These are phyloP conservation scores for Populus hybrid DNA, from an alignment of 441 rosid species.

Conservation along the genomic window DNA sequence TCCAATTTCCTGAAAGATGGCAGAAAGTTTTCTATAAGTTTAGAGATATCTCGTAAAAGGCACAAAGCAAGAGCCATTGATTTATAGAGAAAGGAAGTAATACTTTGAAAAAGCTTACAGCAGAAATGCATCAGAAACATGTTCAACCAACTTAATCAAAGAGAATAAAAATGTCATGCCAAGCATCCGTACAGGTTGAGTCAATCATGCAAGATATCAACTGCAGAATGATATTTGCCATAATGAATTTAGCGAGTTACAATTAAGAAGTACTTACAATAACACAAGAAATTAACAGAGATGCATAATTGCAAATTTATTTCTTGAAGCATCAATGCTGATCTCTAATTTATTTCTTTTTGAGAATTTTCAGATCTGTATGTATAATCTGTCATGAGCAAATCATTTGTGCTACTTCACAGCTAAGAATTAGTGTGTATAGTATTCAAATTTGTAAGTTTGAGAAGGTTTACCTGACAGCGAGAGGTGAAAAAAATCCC, in stretches of 20 bases:
- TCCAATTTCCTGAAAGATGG: background rate
- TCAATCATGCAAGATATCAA: background rate
- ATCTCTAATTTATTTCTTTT: background rate
- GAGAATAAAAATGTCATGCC: background rate
- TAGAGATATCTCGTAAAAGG: background rate
- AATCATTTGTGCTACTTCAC: background rate
- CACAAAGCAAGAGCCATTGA: background rate
- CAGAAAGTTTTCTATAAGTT: background rate
- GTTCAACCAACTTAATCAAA: background rate
- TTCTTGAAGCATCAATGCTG: background rate
- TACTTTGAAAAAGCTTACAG: background rate
- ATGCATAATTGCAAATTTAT: background rate
- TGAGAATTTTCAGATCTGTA: background rate
- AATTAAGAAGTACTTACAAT: background rate
- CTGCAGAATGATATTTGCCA: background rate
- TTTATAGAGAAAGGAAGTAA: background rate
- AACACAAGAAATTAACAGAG: background rate
- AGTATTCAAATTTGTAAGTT: background rate
- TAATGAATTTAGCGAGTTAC: background rate
- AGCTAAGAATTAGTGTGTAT: background rate
- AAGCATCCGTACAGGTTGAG: background rate
- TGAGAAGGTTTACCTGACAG: slow-evolving; percentile 48
- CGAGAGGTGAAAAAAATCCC: slow-evolving; percentile 74
- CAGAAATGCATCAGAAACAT: background rate
- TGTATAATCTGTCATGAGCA: background rate